Evolutionary conservation across 257 asterid species (phyloP).

Genomic region (Solanum verrucosum): DNA sequence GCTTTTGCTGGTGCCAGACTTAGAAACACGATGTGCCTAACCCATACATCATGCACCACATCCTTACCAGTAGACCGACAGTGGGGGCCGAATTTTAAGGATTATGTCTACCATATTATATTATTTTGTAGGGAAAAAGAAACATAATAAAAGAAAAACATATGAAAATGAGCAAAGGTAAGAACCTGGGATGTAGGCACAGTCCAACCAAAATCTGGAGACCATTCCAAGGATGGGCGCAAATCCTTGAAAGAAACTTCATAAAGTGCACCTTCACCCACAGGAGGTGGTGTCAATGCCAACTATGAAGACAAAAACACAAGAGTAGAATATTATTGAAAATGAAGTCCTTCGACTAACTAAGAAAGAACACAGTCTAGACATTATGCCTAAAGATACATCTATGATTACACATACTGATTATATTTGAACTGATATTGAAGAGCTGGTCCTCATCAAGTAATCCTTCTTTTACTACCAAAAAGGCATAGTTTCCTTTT

Average conservation of each 20-base stretch:
- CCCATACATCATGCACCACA: not conserved
- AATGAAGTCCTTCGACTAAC: not conserved
- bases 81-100: not conserved
- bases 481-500: not conserved
- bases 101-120: not conserved
- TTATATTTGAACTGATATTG: not conserved
- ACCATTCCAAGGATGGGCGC: conserved; percentile 88
- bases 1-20: not conserved
- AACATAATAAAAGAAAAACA: not conserved
- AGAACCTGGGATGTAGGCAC: conserved; percentile 47
- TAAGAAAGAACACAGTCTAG: not conserved
- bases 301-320: conserved; percentile 28
- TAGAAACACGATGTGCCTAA: not conserved
- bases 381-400: not conserved
- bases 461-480: not conserved
- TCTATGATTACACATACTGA: not conserved
- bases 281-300: conserved; percentile 45
- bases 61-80: not conserved
- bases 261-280: conserved; percentile 62
- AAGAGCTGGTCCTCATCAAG: not conserved
- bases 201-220: conserved; percentile 59
- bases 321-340: not conserved
- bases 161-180: not conserved
- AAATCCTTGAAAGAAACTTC: conserved; percentile 38
- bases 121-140: not conserved